Evolutionary conservation across 176 grass and related monocot genomes (phyloP), one percentile per base, ranked within the genome.

Genomic region (Oryza officinalis): DNA sequence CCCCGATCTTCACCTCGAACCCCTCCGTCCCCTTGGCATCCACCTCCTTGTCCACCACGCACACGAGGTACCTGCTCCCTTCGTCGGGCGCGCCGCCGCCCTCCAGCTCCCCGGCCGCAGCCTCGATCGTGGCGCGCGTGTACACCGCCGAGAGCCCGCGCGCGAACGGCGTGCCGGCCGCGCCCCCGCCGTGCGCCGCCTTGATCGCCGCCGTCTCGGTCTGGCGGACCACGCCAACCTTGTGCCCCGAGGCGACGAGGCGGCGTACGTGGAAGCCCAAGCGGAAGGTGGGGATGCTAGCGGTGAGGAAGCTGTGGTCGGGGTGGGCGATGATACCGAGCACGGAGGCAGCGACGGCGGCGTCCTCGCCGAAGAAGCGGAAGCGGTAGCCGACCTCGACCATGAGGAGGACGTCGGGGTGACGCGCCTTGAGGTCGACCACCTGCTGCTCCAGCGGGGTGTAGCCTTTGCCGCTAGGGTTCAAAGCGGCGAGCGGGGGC

Each of bases 171-270:
- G 81, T 86, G 27, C 1, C 74, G 6, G 88, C 65, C 2, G 75
- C 76, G 63, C 90, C 92, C 66, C 87, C 64, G 5, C 88, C 90
- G 31, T 90, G 92, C 12, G 92, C 79, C 61, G 92, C 90, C 81
- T 98, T 98, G 74, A 95, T 98, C 30, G 91, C 85, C 10, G 96
- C 92, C 23, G 96, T 95, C 87, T 98, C 95, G 11, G 89, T 98
- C 89, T 98, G 96, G 66, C 85, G 92, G n/a, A 98, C 93, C 63
- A 98, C 96, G 23, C 96, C 96, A 40, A 98, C 96, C 90, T 84
- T 92, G 79, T 90, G 52, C 0, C 96, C 96, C 2, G 88, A 89
- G 32, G 79, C 89, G 26, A 98, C 92, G 81, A 98, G 91, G 75
- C 93, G 91, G 63, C 91, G 84, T 27, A 92, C 93, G 84, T 98